A percentile compares a stretch with the other conserved stretches of the same genome.
Conservation (phyloP, 306 rosid species). For the Cucumis melo region DNA sequence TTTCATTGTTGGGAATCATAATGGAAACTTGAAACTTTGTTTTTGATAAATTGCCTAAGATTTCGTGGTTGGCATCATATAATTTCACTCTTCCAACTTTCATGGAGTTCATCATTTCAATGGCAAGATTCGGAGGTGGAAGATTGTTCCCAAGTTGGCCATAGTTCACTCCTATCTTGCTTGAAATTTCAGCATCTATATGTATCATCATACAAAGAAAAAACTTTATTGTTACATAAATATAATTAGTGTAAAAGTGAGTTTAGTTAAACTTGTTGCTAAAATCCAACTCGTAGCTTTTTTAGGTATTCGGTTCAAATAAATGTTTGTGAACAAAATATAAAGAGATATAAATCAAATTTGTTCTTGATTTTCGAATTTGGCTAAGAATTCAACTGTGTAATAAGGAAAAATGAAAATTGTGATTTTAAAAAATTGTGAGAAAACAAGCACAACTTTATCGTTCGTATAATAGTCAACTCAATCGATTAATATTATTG, state of each 20-base stretch:
- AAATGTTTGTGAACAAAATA: too few relatives aligned
- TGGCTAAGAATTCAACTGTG: too few relatives aligned
- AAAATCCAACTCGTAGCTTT: too few relatives aligned
- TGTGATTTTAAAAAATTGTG: too few relatives aligned
- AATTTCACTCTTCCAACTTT: slow-evolving; percentile 46
- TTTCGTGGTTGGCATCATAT: slow-evolving; percentile 56
- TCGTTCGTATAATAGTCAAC: too few relatives aligned
- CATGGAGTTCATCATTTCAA: slow-evolving; percentile 38
- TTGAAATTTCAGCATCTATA: slow-evolving; percentile 35
- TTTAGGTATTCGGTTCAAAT: too few relatives aligned
- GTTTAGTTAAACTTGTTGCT: not conserved
- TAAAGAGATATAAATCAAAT: too few relatives aligned
- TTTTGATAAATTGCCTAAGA: slow-evolving; percentile 29
- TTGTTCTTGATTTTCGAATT: too few relatives aligned
- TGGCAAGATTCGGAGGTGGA: slow-evolving; percentile 38
- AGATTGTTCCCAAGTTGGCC: slow-evolving; percentile 62
- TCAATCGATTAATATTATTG: too few relatives aligned
- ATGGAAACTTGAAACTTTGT: slow-evolving; percentile 59
- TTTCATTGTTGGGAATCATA: slow-evolving; percentile 59
- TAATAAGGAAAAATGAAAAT: too few relatives aligned
- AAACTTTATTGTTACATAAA: not conserved
- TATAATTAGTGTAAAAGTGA: too few relatives aligned
- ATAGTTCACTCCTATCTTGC: slow-evolving; percentile 65
- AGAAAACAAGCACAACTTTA: too few relatives aligned
- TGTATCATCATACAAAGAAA: not conserved